These are phyloP conservation scores for Cucumis variabilis DNA, from an alignment of 331 rosid genomes.

Conservation along the genomic window DNA sequence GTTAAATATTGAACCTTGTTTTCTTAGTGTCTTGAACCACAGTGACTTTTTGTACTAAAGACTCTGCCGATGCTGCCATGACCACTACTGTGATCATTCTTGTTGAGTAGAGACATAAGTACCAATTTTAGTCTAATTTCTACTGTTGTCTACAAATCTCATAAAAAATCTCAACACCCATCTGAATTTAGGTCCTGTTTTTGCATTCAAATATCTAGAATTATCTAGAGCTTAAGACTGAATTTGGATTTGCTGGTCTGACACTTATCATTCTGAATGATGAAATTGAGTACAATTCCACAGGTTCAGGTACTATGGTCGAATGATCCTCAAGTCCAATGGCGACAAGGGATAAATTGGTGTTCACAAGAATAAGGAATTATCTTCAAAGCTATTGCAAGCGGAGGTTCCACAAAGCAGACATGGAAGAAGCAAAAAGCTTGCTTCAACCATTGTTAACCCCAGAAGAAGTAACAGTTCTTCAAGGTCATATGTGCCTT, in stretches of 20 bases:
- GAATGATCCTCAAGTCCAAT: constrained; percentile 78
- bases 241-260: neutral
- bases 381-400: constrained; percentile 76
- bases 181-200: constrained; percentile 1
- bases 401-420: constrained; percentile 81
- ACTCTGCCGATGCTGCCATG: no score
- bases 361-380: constrained; percentile 51
- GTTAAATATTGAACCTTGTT: no score
- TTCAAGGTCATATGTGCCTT: constrained; percentile 59
- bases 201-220: neutral
- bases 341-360: constrained; percentile 87
- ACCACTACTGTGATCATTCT: constrained; percentile 7
- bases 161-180: neutral
- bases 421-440: constrained; percentile 81
- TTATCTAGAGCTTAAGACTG: neutral
- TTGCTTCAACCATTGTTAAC: constrained; percentile 76
- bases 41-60: no score
- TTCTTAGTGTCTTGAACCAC: no score
- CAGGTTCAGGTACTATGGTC: constrained; percentile 94
- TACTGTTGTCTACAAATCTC: neutral
- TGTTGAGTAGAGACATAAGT: neutral
- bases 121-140: neutral
- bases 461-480: constrained; percentile 47
- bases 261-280: neutral
- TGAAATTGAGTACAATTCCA: constrained; percentile 17